Evolutionary conservation across 2,329 filamentous ascomycete species (phyloP).

Genomic region (Trichoderma polysporum): DNA sequence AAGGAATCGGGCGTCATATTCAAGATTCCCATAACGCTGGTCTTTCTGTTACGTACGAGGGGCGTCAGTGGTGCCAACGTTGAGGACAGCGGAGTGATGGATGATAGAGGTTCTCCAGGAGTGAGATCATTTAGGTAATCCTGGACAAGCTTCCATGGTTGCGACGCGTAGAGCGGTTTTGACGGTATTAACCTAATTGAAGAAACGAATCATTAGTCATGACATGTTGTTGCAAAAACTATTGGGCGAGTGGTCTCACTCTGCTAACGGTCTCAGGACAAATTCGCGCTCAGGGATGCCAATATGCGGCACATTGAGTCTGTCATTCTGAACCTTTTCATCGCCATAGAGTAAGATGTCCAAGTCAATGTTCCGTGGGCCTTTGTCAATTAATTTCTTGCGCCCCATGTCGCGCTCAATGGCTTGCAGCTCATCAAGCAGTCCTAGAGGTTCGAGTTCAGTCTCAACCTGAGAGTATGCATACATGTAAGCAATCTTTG

Average conservation of each 20-base stretch:
- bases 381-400: slow-evolving; percentile 85
- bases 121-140: slow-evolving; percentile 62
- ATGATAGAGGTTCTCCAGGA: slow-evolving; percentile 51
- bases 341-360: slow-evolving; percentile 85
- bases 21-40: slow-evolving; percentile 87
- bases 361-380: slow-evolving; percentile 89
- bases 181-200: slow-evolving; percentile 53
- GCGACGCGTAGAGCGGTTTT: slow-evolving; percentile 50
- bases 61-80: slow-evolving; percentile 56
- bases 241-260: slow-evolving; percentile 50
- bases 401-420: slow-evolving; percentile 81
- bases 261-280: slow-evolving; percentile 80
- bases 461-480: slow-evolving; percentile 68
- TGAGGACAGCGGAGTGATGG: slow-evolving; percentile 56
- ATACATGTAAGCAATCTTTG: not conserved
- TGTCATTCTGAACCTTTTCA: slow-evolving; percentile 62
- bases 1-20: slow-evolving; percentile 97
- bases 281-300: slow-evolving; percentile 90
- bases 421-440: slow-evolving; percentile 77
- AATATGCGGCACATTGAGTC: slow-evolving; percentile 80
- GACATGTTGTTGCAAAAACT: not conserved
- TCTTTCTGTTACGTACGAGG: slow-evolving; percentile 57
- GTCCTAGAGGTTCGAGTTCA: slow-evolving; percentile 66
- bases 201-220: not conserved
- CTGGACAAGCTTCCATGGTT: slow-evolving; percentile 60